Percentiles rank a stretch among this genome's conserved stretches.
phyloP scores from a whole-genome alignment of 2,329 filamentous ascomycete genomes.

The Cadophora luteo-olivacea region DNA sequence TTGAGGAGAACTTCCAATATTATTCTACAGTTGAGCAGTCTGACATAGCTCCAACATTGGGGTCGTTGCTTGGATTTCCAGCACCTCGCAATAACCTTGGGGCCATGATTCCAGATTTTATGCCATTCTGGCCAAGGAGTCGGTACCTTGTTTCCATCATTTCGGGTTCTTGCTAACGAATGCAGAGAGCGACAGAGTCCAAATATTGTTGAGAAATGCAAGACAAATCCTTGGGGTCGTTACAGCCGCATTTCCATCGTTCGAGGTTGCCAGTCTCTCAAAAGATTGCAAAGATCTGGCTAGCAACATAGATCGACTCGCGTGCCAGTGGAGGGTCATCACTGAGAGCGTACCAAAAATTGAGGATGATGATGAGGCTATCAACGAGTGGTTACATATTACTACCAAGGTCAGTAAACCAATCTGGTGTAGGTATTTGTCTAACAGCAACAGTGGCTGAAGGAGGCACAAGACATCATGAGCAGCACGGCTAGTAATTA shows the following conservation, averaged over 20 bases:
- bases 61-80: slow-evolving; percentile 85
- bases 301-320: slow-evolving; percentile 59
- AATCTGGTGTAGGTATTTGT: background rate
- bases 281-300: slow-evolving; percentile 34
- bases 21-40: slow-evolving; percentile 91
- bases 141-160: slow-evolving; percentile 38
- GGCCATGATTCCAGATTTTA: slow-evolving; percentile 79
- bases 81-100: slow-evolving; percentile 90
- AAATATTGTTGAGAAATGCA: slow-evolving; percentile 79
- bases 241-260: slow-evolving; percentile 71
- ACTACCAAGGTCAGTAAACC: slow-evolving; percentile 50
- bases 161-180: slow-evolving; percentile 21
- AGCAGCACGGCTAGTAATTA: slow-evolving; percentile 94
- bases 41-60: slow-evolving; percentile 89
- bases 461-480: slow-evolving; percentile 72
- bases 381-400: slow-evolving; percentile 51
- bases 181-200: slow-evolving; percentile 59
- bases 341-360: slow-evolving; percentile 34
- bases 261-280: slow-evolving; percentile 45
- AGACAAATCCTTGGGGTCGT: slow-evolving; percentile 81
- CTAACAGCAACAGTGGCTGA: slow-evolving; percentile 47
- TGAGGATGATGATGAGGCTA: slow-evolving; percentile 39
- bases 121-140: slow-evolving; percentile 77
- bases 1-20: slow-evolving; percentile 77
- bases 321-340: slow-evolving; percentile 70